A percentile compares a stretch with the other conserved stretches of the same genome.
Evolutionary conservation across 306 rosid genomes (phyloP).

Genomic region (Cicer cuneatum): DNA sequence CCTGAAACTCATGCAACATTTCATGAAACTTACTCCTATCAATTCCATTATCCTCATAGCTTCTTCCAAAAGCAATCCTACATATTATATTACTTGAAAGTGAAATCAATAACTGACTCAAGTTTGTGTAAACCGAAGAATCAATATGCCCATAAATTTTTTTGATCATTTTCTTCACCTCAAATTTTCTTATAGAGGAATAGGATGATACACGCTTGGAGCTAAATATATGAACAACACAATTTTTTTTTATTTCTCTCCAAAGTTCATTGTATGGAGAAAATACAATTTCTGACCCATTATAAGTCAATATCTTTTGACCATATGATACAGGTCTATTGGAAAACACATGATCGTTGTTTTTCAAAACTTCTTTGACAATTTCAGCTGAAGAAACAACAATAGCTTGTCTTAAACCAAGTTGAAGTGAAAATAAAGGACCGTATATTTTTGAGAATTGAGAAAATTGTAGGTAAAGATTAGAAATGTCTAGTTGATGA

Average conservation of each 20-base stretch:
- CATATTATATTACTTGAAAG: not conserved
- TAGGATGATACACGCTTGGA: constrained; percentile 9
- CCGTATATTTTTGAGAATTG: constrained; percentile 45
- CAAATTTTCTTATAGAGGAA: constrained; percentile 25
- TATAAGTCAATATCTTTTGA: constrained; percentile 38
- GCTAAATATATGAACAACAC: constrained; percentile 41
- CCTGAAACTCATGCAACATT: constrained; percentile 6
- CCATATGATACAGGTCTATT: constrained; percentile 36
- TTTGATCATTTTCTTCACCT: constrained; percentile 24
- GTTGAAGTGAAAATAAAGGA: constrained; percentile 48
- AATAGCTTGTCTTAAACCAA: constrained; percentile 40
- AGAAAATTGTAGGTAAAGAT: constrained; percentile 32
- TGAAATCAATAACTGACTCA: not conserved
- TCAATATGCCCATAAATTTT: not conserved
- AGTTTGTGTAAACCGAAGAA: not conserved
- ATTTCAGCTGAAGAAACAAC: constrained; percentile 27
- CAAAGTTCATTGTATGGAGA: constrained; percentile 46
- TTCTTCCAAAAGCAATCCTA: constrained; percentile 2
- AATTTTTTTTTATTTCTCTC: constrained; percentile 47
- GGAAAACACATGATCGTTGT: constrained; percentile 34
- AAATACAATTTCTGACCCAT: constrained; percentile 44
- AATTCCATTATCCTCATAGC: not conserved
- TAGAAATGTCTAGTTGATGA: constrained; percentile 39
- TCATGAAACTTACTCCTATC: not conserved
- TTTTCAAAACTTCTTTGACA: constrained; percentile 7